Evolutionary conservation across 352 stramenopile species (phyloP), one percentile per base, ranked within the genome.

Genomic region (Plasmopara muralis): DNA sequence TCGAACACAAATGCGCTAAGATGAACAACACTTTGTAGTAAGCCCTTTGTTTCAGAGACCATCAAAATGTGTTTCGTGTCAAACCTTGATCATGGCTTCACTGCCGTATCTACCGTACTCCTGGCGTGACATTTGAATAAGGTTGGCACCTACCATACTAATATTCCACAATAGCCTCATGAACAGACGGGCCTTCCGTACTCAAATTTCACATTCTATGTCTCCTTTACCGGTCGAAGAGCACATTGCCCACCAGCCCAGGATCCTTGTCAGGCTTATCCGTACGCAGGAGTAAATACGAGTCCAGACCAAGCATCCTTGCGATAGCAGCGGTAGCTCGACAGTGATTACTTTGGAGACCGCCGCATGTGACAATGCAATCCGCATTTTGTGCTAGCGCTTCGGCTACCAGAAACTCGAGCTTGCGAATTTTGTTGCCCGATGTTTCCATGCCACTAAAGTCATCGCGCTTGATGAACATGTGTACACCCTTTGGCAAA

Each of bases 401-500:
- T 43, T 98, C 86, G 12, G 88, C 83, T 52, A 97, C 62, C 8
- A 97, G 66, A 65, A 97, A 98, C 76, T 98, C 93, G 31, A 98
- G 73, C 63, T 98, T 98, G 50, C 93, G 88, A 65, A 96, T 87
- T 68, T 98, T 98, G 68, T 98, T 98, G 20, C 93, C 93, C 14
- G 90, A 96, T 28, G 91, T 89, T 66, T 97, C 90, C 25, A 93
- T 66, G 1, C 90, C 93, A 51, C 83, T 93, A 50, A 90, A 93
- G 50, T 93, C 83, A 60, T 93, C 83, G 51, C 83, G 83, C 62
- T 93, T 93, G 66, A 93, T 86, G 64, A 82, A 87, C 64, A 93
- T 74, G 33, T 67, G 78, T 35, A 93, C 76, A 34, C 70, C 80
- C 3, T 75, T 47, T 4, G 83, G 83, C 18, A 93, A 53, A 25